phyloP scores from a whole-genome alignment of 176 grass and related monocot genomes.

The Bromus sterilis region DNA sequence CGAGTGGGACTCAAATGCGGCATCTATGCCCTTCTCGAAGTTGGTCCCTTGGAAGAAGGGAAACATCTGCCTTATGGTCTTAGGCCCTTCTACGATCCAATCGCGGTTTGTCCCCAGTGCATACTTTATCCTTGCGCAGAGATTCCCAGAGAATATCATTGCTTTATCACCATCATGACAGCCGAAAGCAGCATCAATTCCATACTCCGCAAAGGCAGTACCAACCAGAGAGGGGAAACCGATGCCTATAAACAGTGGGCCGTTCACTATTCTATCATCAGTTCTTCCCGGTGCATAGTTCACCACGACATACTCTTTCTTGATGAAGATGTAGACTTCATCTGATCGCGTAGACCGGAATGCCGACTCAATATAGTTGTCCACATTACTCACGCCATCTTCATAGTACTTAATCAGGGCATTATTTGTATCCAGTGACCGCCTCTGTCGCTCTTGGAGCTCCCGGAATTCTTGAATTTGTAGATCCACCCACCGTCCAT shows the following conservation, averaged over 20 bases:
- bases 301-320: neutral
- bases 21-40: neutral
- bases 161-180: neutral
- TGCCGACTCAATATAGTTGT: neutral
- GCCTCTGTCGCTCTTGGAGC: too few species aligned
- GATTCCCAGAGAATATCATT: neutral
- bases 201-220: neutral
- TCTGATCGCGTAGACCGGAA: neutral
- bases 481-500: too few species aligned
- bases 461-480: too few species aligned
- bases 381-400: neutral
- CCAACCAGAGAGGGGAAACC: neutral
- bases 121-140: neutral
- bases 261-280: neutral
- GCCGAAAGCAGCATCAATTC: neutral
- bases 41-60: neutral
- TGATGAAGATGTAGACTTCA: neutral
- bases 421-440: too few species aligned
- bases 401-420: neutral
- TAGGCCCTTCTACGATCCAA: neutral
- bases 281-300: neutral
- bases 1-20: neutral
- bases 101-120: neutral
- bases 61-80: neutral
- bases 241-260: too few species aligned